Percentiles rank a stretch among this genome's conserved stretches.
Evolutionary conservation across 495 filamentous ascomycete genomes (phyloP).

Genomic region (Podospora pseudoanserina): DNA sequence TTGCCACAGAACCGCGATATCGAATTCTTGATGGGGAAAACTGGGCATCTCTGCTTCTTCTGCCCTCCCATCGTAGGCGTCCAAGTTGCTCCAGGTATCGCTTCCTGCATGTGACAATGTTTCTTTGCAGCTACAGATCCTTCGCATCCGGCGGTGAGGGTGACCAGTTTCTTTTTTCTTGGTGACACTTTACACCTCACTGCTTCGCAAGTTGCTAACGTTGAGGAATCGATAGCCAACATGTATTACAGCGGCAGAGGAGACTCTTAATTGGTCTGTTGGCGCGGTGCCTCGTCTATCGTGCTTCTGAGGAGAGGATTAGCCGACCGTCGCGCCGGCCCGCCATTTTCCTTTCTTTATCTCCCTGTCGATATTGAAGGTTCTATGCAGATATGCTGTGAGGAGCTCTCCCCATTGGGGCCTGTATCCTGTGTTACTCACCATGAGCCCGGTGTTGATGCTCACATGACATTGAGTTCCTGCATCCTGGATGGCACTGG

Average conservation of each 20-base stretch:
- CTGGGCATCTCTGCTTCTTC: not conserved
- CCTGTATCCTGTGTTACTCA: not conserved
- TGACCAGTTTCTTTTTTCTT: not conserved
- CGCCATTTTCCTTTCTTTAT: not conserved
- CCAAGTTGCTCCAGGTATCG: not conserved
- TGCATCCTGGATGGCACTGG: not conserved
- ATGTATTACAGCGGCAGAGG: not conserved
- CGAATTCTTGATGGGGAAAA: not conserved
- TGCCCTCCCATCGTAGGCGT: not conserved
- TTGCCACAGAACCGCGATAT: slow-evolving; percentile 10
- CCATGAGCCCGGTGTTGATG: not conserved
- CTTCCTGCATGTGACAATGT: not conserved
- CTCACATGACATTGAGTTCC: not conserved
- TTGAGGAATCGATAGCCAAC: not conserved
- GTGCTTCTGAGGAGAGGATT: not conserved
- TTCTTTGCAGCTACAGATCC: not conserved
- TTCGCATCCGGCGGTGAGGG: not conserved
- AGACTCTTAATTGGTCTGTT: not conserved
- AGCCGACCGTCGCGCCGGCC: not conserved
- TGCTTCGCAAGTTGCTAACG: not conserved
- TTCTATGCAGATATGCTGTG: not conserved
- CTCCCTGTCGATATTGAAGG: not conserved
- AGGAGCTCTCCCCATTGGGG: not conserved
- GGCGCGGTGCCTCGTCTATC: slow-evolving; percentile 4
- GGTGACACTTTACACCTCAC: not conserved